Evolutionary conservation across 371 early-diverging fungal genomes (phyloP).

Genomic region (Mucor saturninus): DNA sequence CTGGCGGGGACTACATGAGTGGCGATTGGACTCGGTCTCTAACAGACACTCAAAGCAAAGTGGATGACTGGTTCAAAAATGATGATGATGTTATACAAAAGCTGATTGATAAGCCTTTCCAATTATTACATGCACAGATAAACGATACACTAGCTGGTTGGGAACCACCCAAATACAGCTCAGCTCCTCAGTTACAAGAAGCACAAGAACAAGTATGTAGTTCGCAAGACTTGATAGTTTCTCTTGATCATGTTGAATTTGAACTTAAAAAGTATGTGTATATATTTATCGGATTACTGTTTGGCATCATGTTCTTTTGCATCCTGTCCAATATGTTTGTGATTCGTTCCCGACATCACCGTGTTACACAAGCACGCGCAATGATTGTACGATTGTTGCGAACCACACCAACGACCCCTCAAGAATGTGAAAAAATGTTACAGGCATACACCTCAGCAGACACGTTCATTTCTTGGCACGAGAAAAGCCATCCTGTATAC

Average conservation of each 20-base stretch:
- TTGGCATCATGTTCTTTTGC: background rate
- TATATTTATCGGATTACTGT: conserved; percentile 2
- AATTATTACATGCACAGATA: conserved; percentile 24
- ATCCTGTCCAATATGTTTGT: background rate
- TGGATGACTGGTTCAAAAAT: conserved; percentile 33
- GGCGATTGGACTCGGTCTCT: conserved; percentile 33
- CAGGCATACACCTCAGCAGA: conserved; percentile 6
- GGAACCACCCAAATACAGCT: conserved; percentile 7
- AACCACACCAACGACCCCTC: background rate
- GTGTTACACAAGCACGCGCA: conserved; percentile 11
- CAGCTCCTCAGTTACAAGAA: background rate
- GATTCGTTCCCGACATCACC: conserved; percentile 9
- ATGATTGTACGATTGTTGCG: background rate
- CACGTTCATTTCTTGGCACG: background rate
- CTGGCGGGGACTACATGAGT: background rate
- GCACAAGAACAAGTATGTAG: conserved; percentile 7
- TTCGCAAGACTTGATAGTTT: background rate
- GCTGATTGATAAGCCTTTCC: conserved; percentile 32
- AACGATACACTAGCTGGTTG: conserved; percentile 21
- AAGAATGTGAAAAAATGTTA: background rate
- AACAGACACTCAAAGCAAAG: conserved; percentile 22
- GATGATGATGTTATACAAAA: conserved; percentile 18
- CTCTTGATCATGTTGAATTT: background rate
- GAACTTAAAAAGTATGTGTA: background rate
- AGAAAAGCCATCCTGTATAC: background rate